Conservation (phyloP, 2,329 filamentous ascomycete species). For the Cryphonectria carpinicola region DNA sequence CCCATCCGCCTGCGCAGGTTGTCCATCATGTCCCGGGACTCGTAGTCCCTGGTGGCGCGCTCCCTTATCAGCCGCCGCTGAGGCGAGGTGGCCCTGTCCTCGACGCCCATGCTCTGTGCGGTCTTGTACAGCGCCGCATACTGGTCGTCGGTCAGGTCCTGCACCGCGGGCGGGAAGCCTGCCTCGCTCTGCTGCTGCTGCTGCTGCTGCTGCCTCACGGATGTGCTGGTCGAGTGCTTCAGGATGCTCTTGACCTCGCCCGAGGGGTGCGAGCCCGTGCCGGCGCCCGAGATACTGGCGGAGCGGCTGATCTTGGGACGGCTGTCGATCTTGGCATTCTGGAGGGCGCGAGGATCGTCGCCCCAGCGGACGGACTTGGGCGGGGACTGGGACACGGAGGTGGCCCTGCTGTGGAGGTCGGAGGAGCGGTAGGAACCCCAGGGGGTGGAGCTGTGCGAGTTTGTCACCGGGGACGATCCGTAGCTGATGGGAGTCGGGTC, state of each 20-base stretch:
- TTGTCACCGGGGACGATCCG: constrained; percentile 21
- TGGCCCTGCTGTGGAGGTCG: constrained; percentile 13
- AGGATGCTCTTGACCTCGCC: constrained; percentile 28
- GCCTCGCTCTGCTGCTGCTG: neutral
- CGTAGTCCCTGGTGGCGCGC: constrained; percentile 17
- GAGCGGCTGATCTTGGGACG: constrained; percentile 24
- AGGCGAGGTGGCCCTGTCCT: constrained; percentile 21
- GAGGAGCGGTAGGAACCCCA: constrained; percentile 19
- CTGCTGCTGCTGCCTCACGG: neutral
- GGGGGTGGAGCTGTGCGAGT: constrained; percentile 22
- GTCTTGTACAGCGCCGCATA: constrained; percentile 26
- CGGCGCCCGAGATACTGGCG: constrained; percentile 22
- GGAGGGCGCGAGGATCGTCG: constrained; percentile 25
- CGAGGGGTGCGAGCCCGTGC: constrained; percentile 18
- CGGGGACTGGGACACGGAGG: constrained; percentile 18
- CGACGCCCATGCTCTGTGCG: constrained; percentile 20
- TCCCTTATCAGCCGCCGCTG: constrained; percentile 22
- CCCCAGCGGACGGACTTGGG: constrained; percentile 29
- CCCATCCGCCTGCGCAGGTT: constrained; percentile 21
- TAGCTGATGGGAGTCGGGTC: constrained; percentile 21
- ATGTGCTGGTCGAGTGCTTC: constrained; percentile 14
- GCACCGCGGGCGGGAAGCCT: constrained; percentile 13
- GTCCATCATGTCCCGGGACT: constrained; percentile 23
- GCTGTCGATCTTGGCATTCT: constrained; percentile 26
- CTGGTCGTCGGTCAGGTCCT: constrained; percentile 21